Conservation (phyloP, 371 early-diverging fungal species). For the Lichtheimia ramosa region DNA sequence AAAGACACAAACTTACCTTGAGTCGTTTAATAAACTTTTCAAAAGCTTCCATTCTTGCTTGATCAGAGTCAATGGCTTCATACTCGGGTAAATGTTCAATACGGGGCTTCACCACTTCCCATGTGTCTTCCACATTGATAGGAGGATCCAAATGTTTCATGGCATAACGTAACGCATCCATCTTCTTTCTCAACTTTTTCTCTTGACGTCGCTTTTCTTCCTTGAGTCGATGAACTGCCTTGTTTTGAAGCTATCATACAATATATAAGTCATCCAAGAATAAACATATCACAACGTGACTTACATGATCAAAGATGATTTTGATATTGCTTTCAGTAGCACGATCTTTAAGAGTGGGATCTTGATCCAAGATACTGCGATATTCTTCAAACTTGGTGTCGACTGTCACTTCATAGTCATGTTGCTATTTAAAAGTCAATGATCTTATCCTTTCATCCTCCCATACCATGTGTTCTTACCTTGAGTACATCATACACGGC, state of each 20-base stretch:
- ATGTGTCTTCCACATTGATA: constrained; percentile 58
- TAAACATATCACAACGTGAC: too few relatives aligned
- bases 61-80: constrained; percentile 64
- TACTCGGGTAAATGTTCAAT: constrained; percentile 63
- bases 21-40: constrained; percentile 69
- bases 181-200: constrained; percentile 63
- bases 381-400: constrained; percentile 59
- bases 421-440: constrained; percentile 12
- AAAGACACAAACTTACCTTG: too few relatives aligned
- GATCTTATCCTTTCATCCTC: too few relatives aligned
- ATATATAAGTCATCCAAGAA: too few relatives aligned
- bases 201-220: constrained; percentile 78
- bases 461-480: too few relatives aligned
- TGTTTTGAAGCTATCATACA: constrained; percentile 43
- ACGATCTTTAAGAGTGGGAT: constrained; percentile 22
- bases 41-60: constrained; percentile 71
- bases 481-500: constrained; percentile 60
- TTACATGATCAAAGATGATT: constrained; percentile 27
- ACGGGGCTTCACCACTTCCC: constrained; percentile 66
- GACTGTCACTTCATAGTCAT: constrained; percentile 50
- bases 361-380: constrained; percentile 21
- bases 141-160: constrained; percentile 68
- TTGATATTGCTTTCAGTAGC: constrained; percentile 40
- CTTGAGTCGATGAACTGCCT: constrained; percentile 61
- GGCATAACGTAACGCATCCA: constrained; percentile 73